These are phyloP conservation scores for Scedosporium minutisporum DNA, from an alignment of 2,329 filamentous ascomycete species.

Conservation along the genomic window DNA sequence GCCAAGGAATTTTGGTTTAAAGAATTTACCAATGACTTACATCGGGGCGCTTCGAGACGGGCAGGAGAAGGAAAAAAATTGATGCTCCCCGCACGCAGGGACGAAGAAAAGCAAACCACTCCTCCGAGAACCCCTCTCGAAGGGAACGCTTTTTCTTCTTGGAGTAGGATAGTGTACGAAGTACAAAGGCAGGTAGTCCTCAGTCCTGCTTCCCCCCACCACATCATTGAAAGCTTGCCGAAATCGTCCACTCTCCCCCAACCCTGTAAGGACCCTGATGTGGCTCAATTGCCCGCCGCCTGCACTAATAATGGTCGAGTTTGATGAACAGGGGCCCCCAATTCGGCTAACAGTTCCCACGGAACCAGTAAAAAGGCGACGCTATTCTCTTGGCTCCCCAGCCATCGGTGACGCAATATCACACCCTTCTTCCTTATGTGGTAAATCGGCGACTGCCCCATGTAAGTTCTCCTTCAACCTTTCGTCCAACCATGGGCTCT, in stretches of 20 bases:
- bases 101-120: too few relatives aligned
- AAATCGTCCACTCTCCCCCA: neutral
- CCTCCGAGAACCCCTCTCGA: too few relatives aligned
- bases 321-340: neutral
- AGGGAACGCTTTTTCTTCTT: too few relatives aligned
- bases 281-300: neutral
- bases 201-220: neutral
- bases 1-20: neutral
- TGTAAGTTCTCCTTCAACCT: neutral
- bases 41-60: too few relatives aligned
- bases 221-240: neutral
- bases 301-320: neutral
- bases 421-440: neutral
- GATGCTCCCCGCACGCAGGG: too few relatives aligned
- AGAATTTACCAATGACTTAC: too few relatives aligned
- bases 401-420: neutral
- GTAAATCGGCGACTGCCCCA: neutral
- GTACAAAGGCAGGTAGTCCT: too few relatives aligned
- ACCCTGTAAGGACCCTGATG: neutral
- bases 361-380: neutral
- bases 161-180: too few relatives aligned
- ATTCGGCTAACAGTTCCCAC: neutral
- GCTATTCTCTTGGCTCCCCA: neutral
- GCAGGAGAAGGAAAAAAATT: too few relatives aligned
- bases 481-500: neutral